Evolutionary conservation across 805 yeast species (phyloP).

Genomic region (Barnettozyma sucrosica): DNA sequence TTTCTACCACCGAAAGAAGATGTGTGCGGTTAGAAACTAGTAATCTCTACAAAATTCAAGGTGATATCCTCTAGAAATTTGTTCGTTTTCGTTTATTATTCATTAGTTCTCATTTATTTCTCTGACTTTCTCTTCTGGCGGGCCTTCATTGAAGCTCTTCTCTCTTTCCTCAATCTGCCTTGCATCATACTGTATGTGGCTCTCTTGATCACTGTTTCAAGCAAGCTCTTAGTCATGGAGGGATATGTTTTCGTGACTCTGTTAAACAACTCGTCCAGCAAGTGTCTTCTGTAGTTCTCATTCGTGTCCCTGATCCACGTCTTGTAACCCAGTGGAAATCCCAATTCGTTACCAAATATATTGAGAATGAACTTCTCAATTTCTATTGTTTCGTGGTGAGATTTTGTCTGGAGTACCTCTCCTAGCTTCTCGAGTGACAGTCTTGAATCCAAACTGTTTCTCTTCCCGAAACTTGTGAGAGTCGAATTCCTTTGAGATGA

Average conservation of each 20-base stretch:
- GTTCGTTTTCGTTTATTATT: not conserved
- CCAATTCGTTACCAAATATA: conserved; percentile 50
- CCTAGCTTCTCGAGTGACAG: conserved; percentile 53
- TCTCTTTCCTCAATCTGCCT: conserved; percentile 62
- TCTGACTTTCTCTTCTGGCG: not conserved
- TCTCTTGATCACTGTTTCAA: conserved; percentile 72
- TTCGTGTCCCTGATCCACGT: conserved; percentile 84
- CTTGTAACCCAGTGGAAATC: conserved; percentile 67
- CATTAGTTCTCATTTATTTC: not conserved
- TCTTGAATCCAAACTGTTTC: conserved; percentile 40
- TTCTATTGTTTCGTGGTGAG: conserved; percentile 47
- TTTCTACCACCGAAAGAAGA: too few species aligned
- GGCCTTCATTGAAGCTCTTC: conserved; percentile 42
- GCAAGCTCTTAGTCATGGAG: conserved; percentile 28
- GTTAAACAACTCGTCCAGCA: conserved; percentile 43
- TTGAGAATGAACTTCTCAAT: conserved; percentile 49
- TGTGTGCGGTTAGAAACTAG: too few species aligned
- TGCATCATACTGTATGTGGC: conserved; percentile 81
- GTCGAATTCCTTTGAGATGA: not conserved
- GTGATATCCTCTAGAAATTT: not conserved
- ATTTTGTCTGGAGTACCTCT: conserved; percentile 41
- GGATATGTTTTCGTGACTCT: conserved; percentile 24
- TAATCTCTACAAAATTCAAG: too few species aligned
- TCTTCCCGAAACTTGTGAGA: not conserved
- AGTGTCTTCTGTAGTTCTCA: conserved; percentile 40